A percentile compares a stretch with the other conserved stretches of the same genome.
Evolutionary conservation across 768 basidiomycete genomes (phyloP).

Genomic region (Rhodotorula paludigena): DNA sequence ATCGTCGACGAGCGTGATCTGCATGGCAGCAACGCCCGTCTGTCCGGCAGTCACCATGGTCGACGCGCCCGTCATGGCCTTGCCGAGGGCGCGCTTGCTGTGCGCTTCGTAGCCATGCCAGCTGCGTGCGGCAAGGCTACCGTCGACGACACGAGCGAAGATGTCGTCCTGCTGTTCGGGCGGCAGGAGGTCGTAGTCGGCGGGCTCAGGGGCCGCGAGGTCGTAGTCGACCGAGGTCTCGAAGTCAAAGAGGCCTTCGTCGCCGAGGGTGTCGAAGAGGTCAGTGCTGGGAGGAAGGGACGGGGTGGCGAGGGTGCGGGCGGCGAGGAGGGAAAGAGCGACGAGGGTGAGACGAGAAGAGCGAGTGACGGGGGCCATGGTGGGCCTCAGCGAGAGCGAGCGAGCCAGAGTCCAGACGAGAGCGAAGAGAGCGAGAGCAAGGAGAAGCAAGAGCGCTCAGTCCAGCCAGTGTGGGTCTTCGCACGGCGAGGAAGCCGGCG

Average conservation of each 20-base stretch:
- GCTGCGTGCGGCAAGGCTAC: background rate
- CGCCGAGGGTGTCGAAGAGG: background rate
- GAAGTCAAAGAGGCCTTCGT: conserved; percentile 7
- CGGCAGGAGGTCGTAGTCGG: conserved; percentile 24
- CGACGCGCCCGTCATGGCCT: conserved; percentile 8
- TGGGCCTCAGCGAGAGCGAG: background rate
- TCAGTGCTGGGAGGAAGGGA: background rate
- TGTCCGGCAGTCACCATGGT: background rate
- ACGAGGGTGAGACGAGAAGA: background rate
- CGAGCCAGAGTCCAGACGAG: background rate
- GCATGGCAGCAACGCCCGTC: conserved; percentile 31
- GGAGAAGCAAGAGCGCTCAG: no score
- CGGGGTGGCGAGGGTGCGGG: background rate
- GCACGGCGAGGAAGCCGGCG: background rate
- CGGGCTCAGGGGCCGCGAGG: conserved; percentile 12
- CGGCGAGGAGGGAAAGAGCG: background rate
- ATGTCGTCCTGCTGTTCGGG: background rate
- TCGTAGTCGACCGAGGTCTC: background rate
- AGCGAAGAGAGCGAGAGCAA: background rate
- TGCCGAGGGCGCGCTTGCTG: background rate
- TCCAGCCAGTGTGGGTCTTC: no score
- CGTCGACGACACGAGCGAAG: conserved; percentile 12
- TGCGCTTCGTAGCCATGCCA: background rate
- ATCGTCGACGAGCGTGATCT: conserved; percentile 24
- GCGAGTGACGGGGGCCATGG: conserved; percentile 2